Evolutionary conservation across 208 protist species (phyloP).

Genomic region (Trypanosoma avium): DNA sequence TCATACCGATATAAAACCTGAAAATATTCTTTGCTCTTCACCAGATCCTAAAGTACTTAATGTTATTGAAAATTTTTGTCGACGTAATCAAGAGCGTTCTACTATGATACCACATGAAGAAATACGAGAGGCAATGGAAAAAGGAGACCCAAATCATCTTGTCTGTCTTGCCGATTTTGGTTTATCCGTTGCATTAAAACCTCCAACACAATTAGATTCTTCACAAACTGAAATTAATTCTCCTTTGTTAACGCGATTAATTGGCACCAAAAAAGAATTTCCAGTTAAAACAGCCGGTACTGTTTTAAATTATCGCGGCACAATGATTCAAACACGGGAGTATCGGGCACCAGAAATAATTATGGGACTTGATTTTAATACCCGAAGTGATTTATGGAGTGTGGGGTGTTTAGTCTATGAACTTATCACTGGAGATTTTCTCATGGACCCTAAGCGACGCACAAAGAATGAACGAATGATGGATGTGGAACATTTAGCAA

Average conservation of each 20-base stretch:
- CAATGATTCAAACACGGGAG: constrained; percentile 90
- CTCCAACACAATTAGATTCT: constrained; percentile 20
- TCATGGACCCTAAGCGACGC: constrained; percentile 84
- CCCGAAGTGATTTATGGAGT: constrained; percentile 89
- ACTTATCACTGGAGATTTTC: constrained; percentile 82
- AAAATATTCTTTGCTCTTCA: constrained; percentile 80
- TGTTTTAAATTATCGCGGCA: constrained; percentile 59
- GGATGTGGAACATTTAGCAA: constrained; percentile 71
- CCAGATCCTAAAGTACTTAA: constrained; percentile 62
- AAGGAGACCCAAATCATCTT: constrained; percentile 47
- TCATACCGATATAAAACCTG: constrained; percentile 93
- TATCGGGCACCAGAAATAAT: constrained; percentile 91
- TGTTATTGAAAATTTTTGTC: constrained; percentile 68
- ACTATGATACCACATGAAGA: constrained; percentile 30
- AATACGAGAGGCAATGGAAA: constrained; percentile 13
- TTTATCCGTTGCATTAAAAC: constrained; percentile 66
- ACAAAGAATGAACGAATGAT: constrained; percentile 56
- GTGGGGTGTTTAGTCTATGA: constrained; percentile 91
- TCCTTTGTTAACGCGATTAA: constrained; percentile 32
- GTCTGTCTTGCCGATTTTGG: constrained; percentile 80
- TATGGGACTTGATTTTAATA: constrained; percentile 85
- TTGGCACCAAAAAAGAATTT: constrained; percentile 64
- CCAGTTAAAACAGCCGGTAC: constrained; percentile 49
- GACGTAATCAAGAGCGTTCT: constrained; percentile 44
- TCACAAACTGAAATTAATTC: constrained; percentile 4